phyloP scores from a whole-genome alignment of 208 protist species.

The Porcisia hertigi region DNA sequence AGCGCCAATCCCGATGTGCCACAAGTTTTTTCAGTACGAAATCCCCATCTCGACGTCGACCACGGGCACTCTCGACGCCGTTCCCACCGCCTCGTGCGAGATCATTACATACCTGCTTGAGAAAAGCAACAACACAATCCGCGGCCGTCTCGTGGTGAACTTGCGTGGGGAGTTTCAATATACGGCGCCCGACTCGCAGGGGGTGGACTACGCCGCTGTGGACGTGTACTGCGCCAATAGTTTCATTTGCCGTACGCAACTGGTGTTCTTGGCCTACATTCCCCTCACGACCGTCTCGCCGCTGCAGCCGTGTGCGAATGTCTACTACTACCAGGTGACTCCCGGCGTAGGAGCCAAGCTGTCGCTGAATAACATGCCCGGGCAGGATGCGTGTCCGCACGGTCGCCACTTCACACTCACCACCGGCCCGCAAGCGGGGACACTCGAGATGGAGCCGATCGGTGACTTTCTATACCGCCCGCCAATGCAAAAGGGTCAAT shows the following conservation, averaged over 20 bases:
- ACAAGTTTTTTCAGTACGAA: constrained; percentile 46
- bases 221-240: constrained; percentile 59
- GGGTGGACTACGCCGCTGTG: constrained; percentile 48
- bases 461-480: constrained; percentile 79
- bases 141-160: constrained; percentile 57
- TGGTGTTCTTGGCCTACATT: constrained; percentile 58
- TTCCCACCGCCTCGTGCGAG: constrained; percentile 29
- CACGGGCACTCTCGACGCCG: constrained; percentile 44
- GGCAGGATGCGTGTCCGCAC: constrained; percentile 60
- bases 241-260: constrained; percentile 53
- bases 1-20: constrained; percentile 32
- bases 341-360: constrained; percentile 52
- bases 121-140: constrained; percentile 26
- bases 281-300: constrained; percentile 23
- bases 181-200: constrained; percentile 42
- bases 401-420: constrained; percentile 78
- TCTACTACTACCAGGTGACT: constrained; percentile 75
- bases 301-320: constrained; percentile 61
- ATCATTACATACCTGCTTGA: constrained; percentile 50
- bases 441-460: constrained; percentile 46
- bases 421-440: constrained; percentile 39
- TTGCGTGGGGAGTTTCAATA: constrained; percentile 75
- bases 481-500: constrained; percentile 33
- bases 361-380: constrained; percentile 59
- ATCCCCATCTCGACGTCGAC: constrained; percentile 47